Conservation (phyloP, 2,329 filamentous ascomycete genomes). For the Kalmusia sp. region DNA sequence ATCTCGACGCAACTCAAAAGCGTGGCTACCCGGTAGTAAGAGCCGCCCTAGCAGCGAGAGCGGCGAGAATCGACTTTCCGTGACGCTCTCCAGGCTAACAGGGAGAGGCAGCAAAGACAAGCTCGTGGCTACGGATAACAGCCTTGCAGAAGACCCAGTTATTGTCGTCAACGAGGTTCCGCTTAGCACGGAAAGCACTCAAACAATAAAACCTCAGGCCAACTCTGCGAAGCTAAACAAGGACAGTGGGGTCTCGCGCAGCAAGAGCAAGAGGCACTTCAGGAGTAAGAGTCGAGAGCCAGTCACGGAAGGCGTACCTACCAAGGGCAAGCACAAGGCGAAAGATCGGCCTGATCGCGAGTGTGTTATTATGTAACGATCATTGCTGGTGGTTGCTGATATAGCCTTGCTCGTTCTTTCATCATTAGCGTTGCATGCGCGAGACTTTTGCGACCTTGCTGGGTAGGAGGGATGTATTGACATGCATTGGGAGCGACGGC, state of each 20-base stretch:
- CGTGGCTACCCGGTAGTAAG: slow-evolving; percentile 42
- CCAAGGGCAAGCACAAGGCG: slow-evolving; percentile 36
- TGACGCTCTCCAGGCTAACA: slow-evolving; percentile 49
- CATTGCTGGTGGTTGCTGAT: slow-evolving; percentile 2
- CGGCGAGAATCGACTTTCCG: slow-evolving; percentile 49
- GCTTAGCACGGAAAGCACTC: slow-evolving; percentile 19
- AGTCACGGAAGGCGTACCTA: slow-evolving; percentile 28
- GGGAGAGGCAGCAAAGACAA: slow-evolving; percentile 53
- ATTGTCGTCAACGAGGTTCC: slow-evolving; percentile 35
- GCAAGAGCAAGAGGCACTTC: slow-evolving; percentile 42
- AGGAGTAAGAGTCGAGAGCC: slow-evolving; percentile 51
- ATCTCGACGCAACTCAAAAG: slow-evolving; percentile 42
- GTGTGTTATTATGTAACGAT: slow-evolving; percentile 52
- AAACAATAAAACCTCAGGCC: slow-evolving; percentile 13
- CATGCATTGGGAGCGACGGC: slow-evolving; percentile 8
- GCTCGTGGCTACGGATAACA: slow-evolving; percentile 33
- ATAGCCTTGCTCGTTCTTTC: slow-evolving; percentile 7
- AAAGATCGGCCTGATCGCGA: slow-evolving; percentile 51
- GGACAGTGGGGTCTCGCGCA: slow-evolving; percentile 26
- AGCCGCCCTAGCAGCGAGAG: slow-evolving; percentile 52
- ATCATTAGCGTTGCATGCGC: slow-evolving; percentile 3
- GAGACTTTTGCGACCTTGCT: not conserved
- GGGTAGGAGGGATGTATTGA: not conserved
- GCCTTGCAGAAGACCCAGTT: slow-evolving; percentile 30
- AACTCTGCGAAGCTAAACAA: slow-evolving; percentile 33